These are phyloP conservation scores for Pleoardoris graminearum DNA, from an alignment of 2,329 filamentous ascomycete genomes.

Conservation along the genomic window DNA sequence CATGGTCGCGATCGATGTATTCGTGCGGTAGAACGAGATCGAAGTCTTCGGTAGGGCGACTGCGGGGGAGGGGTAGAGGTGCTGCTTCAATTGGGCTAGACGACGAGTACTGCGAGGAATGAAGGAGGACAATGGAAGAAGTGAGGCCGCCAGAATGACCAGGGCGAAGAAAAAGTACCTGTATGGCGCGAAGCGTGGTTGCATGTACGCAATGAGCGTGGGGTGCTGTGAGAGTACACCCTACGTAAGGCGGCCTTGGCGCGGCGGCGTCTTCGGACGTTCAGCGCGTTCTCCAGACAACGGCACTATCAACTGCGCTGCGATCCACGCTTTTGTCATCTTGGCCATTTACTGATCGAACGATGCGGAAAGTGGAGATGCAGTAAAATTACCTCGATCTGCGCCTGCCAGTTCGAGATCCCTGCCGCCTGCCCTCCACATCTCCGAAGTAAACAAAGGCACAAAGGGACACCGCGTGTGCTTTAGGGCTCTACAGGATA, in stretches of 20 bases:
- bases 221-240: slow-evolving; percentile 5
- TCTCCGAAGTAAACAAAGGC: slow-evolving; percentile 30
- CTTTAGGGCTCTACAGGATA: not conserved
- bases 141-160: slow-evolving; percentile 39
- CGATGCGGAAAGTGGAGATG: not conserved
- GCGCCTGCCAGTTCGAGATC: not conserved
- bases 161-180: slow-evolving; percentile 37
- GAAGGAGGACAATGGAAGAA: slow-evolving; percentile 29
- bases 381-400: not conserved
- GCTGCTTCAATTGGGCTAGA: slow-evolving; percentile 36
- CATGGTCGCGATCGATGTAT: slow-evolving; percentile 37
- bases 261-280: slow-evolving; percentile 5
- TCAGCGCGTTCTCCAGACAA: slow-evolving; percentile 2
- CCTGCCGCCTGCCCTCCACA: not conserved
- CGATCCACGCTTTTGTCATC: not conserved
- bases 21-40: slow-evolving; percentile 15
- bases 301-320: slow-evolving; percentile 2
- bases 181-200: slow-evolving; percentile 28
- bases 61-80: slow-evolving; percentile 34
- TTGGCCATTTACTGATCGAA: not conserved
- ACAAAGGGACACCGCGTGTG: not conserved
- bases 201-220: slow-evolving; percentile 29
- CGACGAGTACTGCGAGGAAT: slow-evolving; percentile 35
- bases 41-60: slow-evolving; percentile 15
- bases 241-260: slow-evolving; percentile 11